Percentiles rank a stretch among this genome's conserved stretches.
Evolutionary conservation across 2,329 filamentous ascomycete genomes (phyloP).

Genomic region (Arthrobotrys sinensis): DNA sequence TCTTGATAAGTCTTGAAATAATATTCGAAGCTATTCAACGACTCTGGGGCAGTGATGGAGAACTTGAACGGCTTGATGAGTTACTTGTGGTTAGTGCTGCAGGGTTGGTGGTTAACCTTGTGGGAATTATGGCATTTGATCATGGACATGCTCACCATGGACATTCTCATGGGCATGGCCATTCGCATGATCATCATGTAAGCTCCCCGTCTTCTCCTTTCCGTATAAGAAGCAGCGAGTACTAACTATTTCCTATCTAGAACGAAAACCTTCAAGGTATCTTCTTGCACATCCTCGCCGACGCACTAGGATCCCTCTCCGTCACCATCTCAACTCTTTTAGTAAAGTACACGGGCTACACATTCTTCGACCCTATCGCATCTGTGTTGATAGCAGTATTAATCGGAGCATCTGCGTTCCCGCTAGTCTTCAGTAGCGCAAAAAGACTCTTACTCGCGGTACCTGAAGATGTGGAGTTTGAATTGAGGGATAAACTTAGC

Average conservation of each 20-base stretch:
- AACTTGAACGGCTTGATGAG: constrained; percentile 87
- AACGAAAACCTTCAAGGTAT: constrained; percentile 99
- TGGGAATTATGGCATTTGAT: constrained; percentile 89
- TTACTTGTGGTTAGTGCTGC: constrained; percentile 89
- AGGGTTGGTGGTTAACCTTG: constrained; percentile 89
- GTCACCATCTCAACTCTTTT: constrained; percentile 93
- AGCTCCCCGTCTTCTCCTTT: constrained; percentile 64
- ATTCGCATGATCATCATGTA: constrained; percentile 73
- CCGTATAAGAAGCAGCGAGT: constrained; percentile 63
- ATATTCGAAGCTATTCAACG: constrained; percentile 94
- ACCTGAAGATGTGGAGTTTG: constrained; percentile 88
- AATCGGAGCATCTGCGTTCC: constrained; percentile 92
- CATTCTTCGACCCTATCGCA: constrained; percentile 93
- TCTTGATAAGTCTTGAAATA: constrained; percentile 97
- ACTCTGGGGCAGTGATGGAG: constrained; percentile 80
- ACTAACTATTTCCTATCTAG: constrained; percentile 70
- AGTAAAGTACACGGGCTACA: constrained; percentile 89
- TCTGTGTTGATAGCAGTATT: constrained; percentile 93
- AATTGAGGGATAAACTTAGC: constrained; percentile 85
- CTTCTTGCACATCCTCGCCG: constrained; percentile 93
- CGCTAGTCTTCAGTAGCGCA: constrained; percentile 87
- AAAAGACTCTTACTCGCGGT: constrained; percentile 86
- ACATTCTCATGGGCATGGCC: constrained; percentile 73
- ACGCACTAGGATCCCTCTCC: constrained; percentile 92
- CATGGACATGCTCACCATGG: constrained; percentile 71